Percentiles rank a stretch among this genome's conserved stretches.
Conservation (phyloP, 148 eudicot genomes). For the Dianthus caryophyllus region DNA sequence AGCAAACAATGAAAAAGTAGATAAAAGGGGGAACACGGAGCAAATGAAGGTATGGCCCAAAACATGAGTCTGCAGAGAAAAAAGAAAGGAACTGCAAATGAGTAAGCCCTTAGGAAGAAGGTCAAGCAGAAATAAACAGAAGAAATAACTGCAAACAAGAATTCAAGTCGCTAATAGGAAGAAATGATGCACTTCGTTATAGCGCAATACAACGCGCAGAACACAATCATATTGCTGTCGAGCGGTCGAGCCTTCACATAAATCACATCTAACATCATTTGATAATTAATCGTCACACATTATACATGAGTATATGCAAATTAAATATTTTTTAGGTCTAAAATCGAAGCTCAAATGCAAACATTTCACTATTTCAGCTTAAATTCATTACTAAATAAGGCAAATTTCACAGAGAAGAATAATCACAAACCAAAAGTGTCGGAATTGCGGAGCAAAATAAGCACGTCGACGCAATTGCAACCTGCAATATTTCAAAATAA, state of each 20-base stretch:
- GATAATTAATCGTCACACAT: not conserved
- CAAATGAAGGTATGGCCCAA: not conserved
- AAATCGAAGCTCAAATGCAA: not conserved
- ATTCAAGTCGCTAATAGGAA: not conserved
- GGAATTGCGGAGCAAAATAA: constrained; percentile 78
- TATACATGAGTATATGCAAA: not conserved
- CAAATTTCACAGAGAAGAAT: not conserved
- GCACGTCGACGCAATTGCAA: constrained; percentile 74
- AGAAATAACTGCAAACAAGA: not conserved
- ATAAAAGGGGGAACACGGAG: no score
- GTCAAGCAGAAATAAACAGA: not conserved
- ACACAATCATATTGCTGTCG: not conserved
- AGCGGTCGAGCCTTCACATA: not conserved
- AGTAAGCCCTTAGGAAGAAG: not conserved
- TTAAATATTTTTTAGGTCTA: not conserved
- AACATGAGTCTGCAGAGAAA: not conserved
- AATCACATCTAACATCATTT: no score
- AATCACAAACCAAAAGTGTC: constrained; percentile 56
- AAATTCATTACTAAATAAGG: not conserved
- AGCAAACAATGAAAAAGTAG: no score
- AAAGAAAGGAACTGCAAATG: not conserved
- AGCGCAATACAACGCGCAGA: not conserved
- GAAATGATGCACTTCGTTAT: no score
- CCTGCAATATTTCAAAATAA: constrained; percentile 34
- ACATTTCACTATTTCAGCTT: not conserved